A percentile compares a stretch with the other conserved stretches of the same genome.
phyloP scores from a whole-genome alignment of 2,329 filamentous ascomycete genomes.

The Trichoderma oligosporum region DNA sequence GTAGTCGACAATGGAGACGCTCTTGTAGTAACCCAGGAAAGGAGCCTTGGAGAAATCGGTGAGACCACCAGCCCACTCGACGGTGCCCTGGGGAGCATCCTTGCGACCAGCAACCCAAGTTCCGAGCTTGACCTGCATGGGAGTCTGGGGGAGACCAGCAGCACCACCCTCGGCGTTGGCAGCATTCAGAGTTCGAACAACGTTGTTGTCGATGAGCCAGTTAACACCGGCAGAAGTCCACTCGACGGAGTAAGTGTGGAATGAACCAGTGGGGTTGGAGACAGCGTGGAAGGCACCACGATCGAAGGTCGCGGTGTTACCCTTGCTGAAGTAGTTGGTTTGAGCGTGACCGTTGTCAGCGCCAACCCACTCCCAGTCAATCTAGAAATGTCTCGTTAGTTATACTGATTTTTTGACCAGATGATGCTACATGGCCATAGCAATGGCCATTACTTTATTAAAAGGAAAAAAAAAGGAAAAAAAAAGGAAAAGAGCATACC shows the following conservation, averaged over 20 bases:
- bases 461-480: no score
- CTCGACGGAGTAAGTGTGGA: constrained; percentile 65
- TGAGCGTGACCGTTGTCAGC: constrained; percentile 66
- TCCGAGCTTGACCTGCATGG: constrained; percentile 67
- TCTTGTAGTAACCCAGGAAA: constrained; percentile 56
- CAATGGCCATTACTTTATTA: not conserved
- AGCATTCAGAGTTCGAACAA: constrained; percentile 59
- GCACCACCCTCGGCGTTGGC: constrained; percentile 53
- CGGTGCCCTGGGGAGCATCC: constrained; percentile 64
- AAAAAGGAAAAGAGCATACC: constrained; percentile 19
- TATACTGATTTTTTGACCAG: no score
- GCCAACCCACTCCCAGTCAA: constrained; percentile 95
- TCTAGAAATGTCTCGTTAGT: constrained; percentile 44
- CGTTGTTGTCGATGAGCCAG: constrained; percentile 61
- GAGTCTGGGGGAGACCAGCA: constrained; percentile 64
- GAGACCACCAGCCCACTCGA: constrained; percentile 65
- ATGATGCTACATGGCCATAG: no score
- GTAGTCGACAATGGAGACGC: constrained; percentile 52
- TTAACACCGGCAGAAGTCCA: constrained; percentile 62
- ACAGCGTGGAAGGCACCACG: constrained; percentile 63
- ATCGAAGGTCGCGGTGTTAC: constrained; percentile 66
- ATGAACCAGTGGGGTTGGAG: constrained; percentile 43
- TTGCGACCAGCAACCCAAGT: constrained; percentile 60
- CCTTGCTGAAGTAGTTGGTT: constrained; percentile 80
- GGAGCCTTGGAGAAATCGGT: constrained; percentile 50